These are phyloP conservation scores for Wickerhamomyces queroliae DNA, from an alignment of 805 yeast species.

Conservation along the genomic window DNA sequence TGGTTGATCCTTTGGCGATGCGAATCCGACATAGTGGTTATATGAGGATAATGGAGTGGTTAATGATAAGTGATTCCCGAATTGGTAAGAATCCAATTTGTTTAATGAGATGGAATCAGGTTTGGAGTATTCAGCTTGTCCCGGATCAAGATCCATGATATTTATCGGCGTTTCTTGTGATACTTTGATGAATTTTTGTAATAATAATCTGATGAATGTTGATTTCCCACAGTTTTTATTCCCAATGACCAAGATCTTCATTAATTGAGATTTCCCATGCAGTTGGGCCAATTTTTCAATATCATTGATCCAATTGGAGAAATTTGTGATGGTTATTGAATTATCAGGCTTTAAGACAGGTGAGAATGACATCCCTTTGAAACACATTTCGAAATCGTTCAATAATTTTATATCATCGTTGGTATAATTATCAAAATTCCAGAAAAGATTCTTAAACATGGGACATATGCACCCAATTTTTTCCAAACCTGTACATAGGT, in stretches of 20 bases:
- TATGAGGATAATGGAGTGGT: slow-evolving; percentile 7
- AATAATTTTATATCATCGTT: slow-evolving; percentile 9
- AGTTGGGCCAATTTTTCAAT: slow-evolving; percentile 31
- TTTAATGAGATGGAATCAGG: slow-evolving; percentile 68
- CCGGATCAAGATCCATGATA: slow-evolving; percentile 80
- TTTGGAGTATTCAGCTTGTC: slow-evolving; percentile 72
- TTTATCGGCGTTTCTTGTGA: slow-evolving; percentile 27
- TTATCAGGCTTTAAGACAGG: slow-evolving; percentile 24
- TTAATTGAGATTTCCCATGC: slow-evolving; percentile 24
- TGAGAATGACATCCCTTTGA: slow-evolving; percentile 33
- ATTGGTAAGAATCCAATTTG: slow-evolving; percentile 23
- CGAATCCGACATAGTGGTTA: slow-evolving; percentile 52
- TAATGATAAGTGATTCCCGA: slow-evolving; percentile 28
- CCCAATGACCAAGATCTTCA: slow-evolving; percentile 32
- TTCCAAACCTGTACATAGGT: slow-evolving; percentile 38
- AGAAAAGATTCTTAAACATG: slow-evolving; percentile 37
- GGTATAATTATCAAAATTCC: slow-evolving; percentile 15
- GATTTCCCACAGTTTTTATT: slow-evolving; percentile 80
- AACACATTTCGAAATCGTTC: slow-evolving; percentile 20
- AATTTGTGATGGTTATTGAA: slow-evolving; percentile 14
- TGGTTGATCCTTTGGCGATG: slow-evolving; percentile 67
- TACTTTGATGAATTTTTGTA: slow-evolving; percentile 39
- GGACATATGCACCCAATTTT: slow-evolving; percentile 36
- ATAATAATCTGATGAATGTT: slow-evolving; percentile 50
- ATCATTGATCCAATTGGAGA: slow-evolving; percentile 30